These are phyloP conservation scores for Neocucurbitaria cava DNA, from an alignment of 2,329 filamentous ascomycete genomes.

Conservation along the genomic window DNA sequence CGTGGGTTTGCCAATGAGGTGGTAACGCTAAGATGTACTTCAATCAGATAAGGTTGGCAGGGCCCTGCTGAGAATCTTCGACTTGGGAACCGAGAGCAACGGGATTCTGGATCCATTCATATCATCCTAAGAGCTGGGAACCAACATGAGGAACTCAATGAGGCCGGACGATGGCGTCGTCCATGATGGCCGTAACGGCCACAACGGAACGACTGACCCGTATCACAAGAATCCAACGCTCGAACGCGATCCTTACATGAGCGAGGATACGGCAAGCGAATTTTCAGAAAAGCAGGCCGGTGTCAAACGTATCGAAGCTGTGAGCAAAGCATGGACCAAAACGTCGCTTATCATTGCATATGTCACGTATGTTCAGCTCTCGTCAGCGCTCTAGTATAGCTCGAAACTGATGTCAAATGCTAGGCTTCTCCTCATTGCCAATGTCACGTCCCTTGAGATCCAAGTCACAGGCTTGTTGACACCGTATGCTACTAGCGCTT, in stretches of 20 bases:
- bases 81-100: background rate
- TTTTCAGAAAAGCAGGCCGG: constrained; percentile 50
- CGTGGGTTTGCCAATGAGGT: background rate
- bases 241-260: constrained; percentile 1
- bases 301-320: constrained; percentile 57
- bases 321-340: constrained; percentile 58
- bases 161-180: constrained; percentile 2
- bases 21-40: background rate
- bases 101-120: background rate
- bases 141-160: constrained; percentile 17
- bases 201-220: constrained; percentile 7
- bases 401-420: background rate
- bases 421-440: constrained; percentile 64
- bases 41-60: constrained; percentile 19
- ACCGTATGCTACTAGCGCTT: constrained; percentile 71
- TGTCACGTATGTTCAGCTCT: constrained; percentile 38
- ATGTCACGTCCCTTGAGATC: constrained; percentile 70
- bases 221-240: constrained; percentile 12
- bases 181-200: constrained; percentile 1
- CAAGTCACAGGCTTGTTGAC: constrained; percentile 68
- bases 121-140: background rate
- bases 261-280: constrained; percentile 17
- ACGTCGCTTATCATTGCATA: constrained; percentile 57
- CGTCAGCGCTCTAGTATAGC: background rate
- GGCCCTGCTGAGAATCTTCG: background rate